Evolutionary conservation across 2,329 filamentous ascomycete species (phyloP), one percentile per base, ranked within the genome.

Genomic region (Paracoccidioides brasiliensis): DNA sequence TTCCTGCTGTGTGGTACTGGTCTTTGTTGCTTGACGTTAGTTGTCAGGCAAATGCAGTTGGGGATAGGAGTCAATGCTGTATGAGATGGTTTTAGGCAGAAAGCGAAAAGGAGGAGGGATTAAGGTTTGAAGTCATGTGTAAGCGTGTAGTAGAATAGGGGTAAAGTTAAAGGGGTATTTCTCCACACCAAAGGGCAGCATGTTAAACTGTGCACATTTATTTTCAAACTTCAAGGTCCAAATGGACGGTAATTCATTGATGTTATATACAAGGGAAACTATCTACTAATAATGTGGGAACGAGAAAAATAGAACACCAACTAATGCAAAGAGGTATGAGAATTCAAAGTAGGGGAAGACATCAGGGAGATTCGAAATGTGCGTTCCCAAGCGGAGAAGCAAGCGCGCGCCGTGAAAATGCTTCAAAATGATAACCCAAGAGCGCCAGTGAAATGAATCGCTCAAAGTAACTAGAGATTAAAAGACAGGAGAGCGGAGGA

Each of bases 111-210:
- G 63, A 52, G 53, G 62, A 58, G 15, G 66, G 64, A 69, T 56
- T 56, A 52, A 64, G 4, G 55, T 68, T n/a, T 70, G 69, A 66
- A 61, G 70, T 58, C 63, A 71, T 46, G 69, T 53, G 37, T 60
- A 51, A 70, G 50, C 66, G 70, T 53, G 58, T 72, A 6, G 58
- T 72, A 6, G 67, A 70, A 59, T 71, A 64, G 63, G 62, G 35
- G 35, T 37, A 37, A 37, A 2, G 1, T 22, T 1, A 22, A 22
- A 2, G 22, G 22, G 22, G 22, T 22, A 22, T 22, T 1, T 22
- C 22, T 22, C 22, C 22, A 22, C 22, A 22, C 22, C 22, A 22
- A 22, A 22, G 22, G 22, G 22, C 22, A 22, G 22, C 22, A 22
- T 22, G 22, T 22, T 22, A 22, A 22, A 22, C 22, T 22, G 22